These are phyloP conservation scores for Sugiyamaella castrensis DNA, from an alignment of 1,139 yeast genomes.

Conservation along the genomic window DNA sequence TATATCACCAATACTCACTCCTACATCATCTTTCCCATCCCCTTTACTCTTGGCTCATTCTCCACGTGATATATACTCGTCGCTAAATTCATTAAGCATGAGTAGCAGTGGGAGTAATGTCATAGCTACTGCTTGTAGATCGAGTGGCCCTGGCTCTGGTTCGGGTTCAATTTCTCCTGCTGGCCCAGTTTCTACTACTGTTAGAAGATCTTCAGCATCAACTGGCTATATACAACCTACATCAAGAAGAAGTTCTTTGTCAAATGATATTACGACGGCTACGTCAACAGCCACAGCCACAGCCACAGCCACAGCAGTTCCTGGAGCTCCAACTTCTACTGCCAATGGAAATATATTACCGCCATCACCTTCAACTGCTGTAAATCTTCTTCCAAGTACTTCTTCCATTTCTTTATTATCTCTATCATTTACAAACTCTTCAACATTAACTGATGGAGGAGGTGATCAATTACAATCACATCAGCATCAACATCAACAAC, in stretches of 20 bases:
- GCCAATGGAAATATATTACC: constrained; percentile 2
- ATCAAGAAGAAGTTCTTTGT: neutral
- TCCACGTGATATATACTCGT: constrained; percentile 16
- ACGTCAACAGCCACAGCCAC: constrained; percentile 8
- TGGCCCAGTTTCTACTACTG: constrained; percentile 3
- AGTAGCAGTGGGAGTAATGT: neutral
- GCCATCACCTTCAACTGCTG: constrained; percentile 9
- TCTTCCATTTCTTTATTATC: constrained; percentile 26
- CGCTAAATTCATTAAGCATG: constrained; percentile 5
- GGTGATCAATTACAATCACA: constrained; percentile 3
- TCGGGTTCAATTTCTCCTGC: neutral
- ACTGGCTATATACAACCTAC: neutral
- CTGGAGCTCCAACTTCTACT: constrained; percentile 9
- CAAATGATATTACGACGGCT: neutral
- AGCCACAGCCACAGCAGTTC: neutral
- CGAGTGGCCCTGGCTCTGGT: neutral
- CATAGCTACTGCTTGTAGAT: neutral
- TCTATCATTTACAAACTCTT: constrained; percentile 21
- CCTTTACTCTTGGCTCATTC: constrained; percentile 24
- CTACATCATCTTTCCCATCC: constrained; percentile 19
- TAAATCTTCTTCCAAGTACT: constrained; percentile 23
- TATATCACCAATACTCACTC: constrained; percentile 18
- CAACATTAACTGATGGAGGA: constrained; percentile 1
- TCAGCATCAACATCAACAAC: constrained; percentile 5
- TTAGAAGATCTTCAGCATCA: constrained; percentile 1